Evolutionary conservation across 495 filamentous ascomycete genomes (phyloP), one percentile per base, ranked within the genome.

Genomic region (Neurospora sp.): DNA sequence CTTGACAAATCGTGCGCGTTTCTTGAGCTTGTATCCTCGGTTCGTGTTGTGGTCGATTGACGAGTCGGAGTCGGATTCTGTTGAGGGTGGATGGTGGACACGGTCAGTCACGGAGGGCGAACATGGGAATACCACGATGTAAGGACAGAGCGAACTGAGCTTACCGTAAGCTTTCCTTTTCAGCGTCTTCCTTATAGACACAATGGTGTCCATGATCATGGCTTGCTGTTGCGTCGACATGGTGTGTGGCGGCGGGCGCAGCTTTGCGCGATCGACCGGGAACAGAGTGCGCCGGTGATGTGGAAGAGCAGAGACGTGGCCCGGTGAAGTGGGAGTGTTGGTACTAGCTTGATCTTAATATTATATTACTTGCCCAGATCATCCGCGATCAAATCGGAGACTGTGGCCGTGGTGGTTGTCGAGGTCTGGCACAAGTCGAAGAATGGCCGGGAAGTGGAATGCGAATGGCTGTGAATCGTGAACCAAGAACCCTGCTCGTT

Each of bases 21-120:
- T 91, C 81, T 92, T 92, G 72, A 98, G 87, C 80, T 97, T 99
- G 80, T 97, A 92, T 68, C 93, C 94, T 77, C 95, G 92, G 81
- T 97, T 98, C 9, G 92, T 94, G 70, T 89, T 89, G 78, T 90
- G 88, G 53, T 89, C 87, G 77, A 96, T 92, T 59, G 90, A 88
- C 74, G 93, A 92, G 80, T 98, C 96, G 27, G 93, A 93, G 77
- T 95, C 94, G 61, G 92, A 92, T 69, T 92, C 94, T 97, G 78
- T 37, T 9, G 4, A 48, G 12, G 7, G n/a, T 14, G 4, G 20
- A 70, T 11, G 18, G 22, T 38, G 39, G 61, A 14, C 39, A 39
- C 22, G 31, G 65, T 27, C 22, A 27, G 68, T 4, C 68, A 70
- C 5, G 1, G 41, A 14, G 44, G 3, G 14, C 9, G 20, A 71